A percentile compares a stretch with the other conserved stretches of the same genome.
phyloP scores from a whole-genome alignment of 495 filamentous ascomycete species.

The Talaromyces liani region DNA sequence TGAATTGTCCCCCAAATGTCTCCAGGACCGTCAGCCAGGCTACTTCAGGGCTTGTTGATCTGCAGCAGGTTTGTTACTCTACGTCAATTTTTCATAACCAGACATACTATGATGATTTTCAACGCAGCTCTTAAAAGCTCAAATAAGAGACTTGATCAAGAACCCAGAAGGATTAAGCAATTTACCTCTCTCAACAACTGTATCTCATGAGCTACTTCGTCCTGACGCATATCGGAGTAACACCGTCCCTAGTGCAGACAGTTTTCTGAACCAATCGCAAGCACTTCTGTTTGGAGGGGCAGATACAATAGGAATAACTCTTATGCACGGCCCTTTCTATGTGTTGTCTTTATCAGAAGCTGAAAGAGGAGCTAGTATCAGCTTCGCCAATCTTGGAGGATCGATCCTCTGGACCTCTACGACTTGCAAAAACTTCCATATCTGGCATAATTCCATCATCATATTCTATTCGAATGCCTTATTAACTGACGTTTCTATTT shows the following conservation, averaged over 20 bases:
- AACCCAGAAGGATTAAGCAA: slow-evolving; percentile 18
- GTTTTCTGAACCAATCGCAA: slow-evolving; percentile 26
- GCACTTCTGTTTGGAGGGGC: slow-evolving; percentile 33
- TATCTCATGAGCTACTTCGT: slow-evolving; percentile 30
- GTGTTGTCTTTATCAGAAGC: slow-evolving; percentile 16
- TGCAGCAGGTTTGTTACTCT: slow-evolving; percentile 13
- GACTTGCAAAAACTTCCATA: slow-evolving; percentile 28
- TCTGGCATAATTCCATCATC: slow-evolving; percentile 15
- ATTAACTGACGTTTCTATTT: background rate
- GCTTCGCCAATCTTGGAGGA: slow-evolving; percentile 10
- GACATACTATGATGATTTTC: background rate
- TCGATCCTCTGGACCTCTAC: slow-evolving; percentile 5
- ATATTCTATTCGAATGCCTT: background rate
- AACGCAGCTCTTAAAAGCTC: slow-evolving; percentile 14
- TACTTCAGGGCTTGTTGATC: slow-evolving; percentile 20
- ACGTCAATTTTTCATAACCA: background rate
- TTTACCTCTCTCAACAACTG: slow-evolving; percentile 22
- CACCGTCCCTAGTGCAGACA: slow-evolving; percentile 11
- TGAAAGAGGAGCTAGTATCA: slow-evolving; percentile 19
- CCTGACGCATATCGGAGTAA: slow-evolving; percentile 14
- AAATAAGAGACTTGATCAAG: slow-evolving; percentile 16
- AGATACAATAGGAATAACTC: slow-evolving; percentile 28
- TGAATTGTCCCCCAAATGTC: slow-evolving; percentile 22
- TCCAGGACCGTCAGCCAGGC: slow-evolving; percentile 18
- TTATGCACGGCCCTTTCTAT: slow-evolving; percentile 22